Evolutionary conservation across 306 rosid species (phyloP).

Genomic region (Pyrus communis): DNA sequence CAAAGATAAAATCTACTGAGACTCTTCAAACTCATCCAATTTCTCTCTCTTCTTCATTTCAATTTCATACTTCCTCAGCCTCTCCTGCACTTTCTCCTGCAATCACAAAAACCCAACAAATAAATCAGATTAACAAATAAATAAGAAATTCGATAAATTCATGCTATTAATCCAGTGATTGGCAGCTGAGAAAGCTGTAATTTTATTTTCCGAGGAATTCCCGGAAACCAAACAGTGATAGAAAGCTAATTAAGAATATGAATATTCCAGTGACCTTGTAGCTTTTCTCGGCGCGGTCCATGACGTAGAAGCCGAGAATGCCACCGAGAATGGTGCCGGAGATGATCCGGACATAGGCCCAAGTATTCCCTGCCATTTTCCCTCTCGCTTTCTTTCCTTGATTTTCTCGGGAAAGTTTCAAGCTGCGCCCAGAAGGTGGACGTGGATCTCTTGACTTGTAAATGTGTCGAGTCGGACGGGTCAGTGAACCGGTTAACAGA

Average conservation of each 20-base stretch:
- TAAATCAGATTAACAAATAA: not conserved
- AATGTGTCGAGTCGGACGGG: not conserved
- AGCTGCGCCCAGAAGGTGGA: not conserved
- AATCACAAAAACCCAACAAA: not conserved
- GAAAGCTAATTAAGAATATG: not conserved
- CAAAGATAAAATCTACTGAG: constrained; percentile 18
- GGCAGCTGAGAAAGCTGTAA: not conserved
- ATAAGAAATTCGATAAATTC: not conserved
- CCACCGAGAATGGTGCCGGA: constrained; percentile 66
- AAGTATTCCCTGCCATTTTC: constrained; percentile 35
- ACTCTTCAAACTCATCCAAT: constrained; percentile 54
- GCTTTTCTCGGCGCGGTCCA: constrained; percentile 61
- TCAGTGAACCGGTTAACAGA: not conserved
- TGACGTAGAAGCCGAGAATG: constrained; percentile 77
- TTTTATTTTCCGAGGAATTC: not conserved
- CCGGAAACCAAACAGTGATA: not conserved
- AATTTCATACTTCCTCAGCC: constrained; percentile 47
- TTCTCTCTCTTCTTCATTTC: constrained; percentile 62
- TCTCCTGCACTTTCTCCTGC: constrained; percentile 76
- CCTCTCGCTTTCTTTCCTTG: not conserved
- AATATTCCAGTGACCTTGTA: constrained; percentile 45
- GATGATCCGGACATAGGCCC: constrained; percentile 75
- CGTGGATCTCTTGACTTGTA: not conserved
- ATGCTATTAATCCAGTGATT: not conserved
- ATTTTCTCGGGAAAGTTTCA: constrained; percentile 18